phyloP scores from a whole-genome alignment of 257 asterid species.

The Coffea eugenioides region DNA sequence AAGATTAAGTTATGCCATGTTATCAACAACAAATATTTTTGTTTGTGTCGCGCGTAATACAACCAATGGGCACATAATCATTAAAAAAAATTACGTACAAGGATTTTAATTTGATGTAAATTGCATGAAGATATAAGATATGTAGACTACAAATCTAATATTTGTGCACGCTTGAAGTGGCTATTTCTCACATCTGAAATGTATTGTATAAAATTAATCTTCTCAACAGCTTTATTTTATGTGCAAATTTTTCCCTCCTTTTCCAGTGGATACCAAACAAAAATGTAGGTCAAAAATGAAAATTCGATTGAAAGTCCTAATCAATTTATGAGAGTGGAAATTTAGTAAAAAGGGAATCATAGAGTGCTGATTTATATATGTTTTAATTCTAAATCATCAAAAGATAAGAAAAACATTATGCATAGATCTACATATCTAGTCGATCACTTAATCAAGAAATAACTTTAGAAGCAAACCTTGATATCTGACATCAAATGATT shows the following conservation, averaged over 20 bases:
- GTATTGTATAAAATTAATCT: no score
- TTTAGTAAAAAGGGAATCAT: neutral
- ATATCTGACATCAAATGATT: constrained; percentile 87
- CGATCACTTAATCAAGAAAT: neutral
- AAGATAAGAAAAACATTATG: neutral
- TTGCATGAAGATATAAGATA: no score
- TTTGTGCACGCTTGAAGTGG: neutral
- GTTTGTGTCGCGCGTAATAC: no score
- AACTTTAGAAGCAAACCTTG: constrained; percentile 37
- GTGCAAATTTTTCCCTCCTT: no score
- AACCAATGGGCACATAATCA: no score
- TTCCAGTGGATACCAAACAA: neutral
- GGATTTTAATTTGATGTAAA: no score
- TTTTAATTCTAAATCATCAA: neutral
- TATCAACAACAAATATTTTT: no score
- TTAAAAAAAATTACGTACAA: no score
- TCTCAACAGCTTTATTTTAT: no score
- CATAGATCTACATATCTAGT: neutral
- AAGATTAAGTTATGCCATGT: no score
- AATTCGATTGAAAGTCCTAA: neutral
- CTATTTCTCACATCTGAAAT: neutral
- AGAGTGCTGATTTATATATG: no score
- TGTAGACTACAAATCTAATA: neutral
- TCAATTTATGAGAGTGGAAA: neutral
- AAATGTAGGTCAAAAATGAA: neutral